These are phyloP conservation scores for Wickerhamomyces subpelliculosus DNA, from an alignment of 805 yeast species.

Conservation along the genomic window DNA sequence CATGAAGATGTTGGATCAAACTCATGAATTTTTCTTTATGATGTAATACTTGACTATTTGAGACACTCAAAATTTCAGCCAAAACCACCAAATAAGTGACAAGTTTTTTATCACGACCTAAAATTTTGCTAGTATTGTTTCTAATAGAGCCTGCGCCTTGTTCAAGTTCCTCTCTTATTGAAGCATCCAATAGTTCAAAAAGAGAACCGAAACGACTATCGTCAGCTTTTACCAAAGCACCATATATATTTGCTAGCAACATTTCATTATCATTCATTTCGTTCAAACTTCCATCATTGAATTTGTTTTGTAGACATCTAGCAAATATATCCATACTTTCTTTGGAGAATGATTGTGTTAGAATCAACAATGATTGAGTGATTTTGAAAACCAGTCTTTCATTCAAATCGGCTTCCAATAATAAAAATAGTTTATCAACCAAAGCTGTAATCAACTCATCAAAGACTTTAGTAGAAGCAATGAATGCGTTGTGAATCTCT, in stretches of 20 bases:
- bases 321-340: conserved; percentile 42
- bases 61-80: conserved; percentile 64
- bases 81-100: conserved; percentile 65
- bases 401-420: conserved; percentile 48
- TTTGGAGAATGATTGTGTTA: conserved; percentile 56
- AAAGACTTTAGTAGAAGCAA: conserved; percentile 70
- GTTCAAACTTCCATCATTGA: conserved; percentile 49
- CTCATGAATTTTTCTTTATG: conserved; percentile 39
- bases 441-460: conserved; percentile 50
- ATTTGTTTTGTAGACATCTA: conserved; percentile 27
- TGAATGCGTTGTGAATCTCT: conserved; percentile 48
- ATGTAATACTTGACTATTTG: conserved; percentile 43
- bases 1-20: conserved; percentile 22
- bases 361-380: conserved; percentile 37
- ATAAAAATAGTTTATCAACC: conserved; percentile 48
- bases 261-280: conserved; percentile 53
- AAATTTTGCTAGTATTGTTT: conserved; percentile 50
- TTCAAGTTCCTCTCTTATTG: conserved; percentile 57
- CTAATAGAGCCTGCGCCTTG: conserved; percentile 80
- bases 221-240: conserved; percentile 61
- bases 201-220: conserved; percentile 16
- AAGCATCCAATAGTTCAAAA: conserved; percentile 24
- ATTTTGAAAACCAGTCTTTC: conserved; percentile 31
- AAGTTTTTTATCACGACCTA: conserved; percentile 73
- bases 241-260: conserved; percentile 64